Base-by-base conservation (phyloP, 2,329 filamentous ascomycete genomes). In the Exophiala sp. region DNA sequence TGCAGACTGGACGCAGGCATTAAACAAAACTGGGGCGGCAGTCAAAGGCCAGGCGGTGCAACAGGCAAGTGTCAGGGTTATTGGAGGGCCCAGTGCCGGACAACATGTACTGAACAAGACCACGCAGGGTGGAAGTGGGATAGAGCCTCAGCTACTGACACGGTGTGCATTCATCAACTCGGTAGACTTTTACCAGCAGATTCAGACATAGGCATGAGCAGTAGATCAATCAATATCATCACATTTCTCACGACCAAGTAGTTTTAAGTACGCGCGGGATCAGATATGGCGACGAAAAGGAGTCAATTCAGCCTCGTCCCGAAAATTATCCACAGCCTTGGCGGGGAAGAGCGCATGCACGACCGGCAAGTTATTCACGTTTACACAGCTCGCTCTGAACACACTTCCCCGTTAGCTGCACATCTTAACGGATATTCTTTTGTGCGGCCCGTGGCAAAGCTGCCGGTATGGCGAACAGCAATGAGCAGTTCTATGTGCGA, bases 401-500 rank as follows among this genome's bases (percentile, higher is more conserved):
- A 2, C 2, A 29, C 1, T 29, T 29, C 7, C 24, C 4, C 24
- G 4, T 2, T 29, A 29, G 4, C 3, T 29, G 24, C 24, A 29
- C 24, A 5, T 8, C 24, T 29, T 29, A 8, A 29, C 21, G 5
- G 14, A 8, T 7, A 39, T 7, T 21, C 14, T 8, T 41, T 11
- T 21, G 11, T 2, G 11, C 9, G 12, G 12, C 21, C 41, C 8
- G 5, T 24, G 3, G 32, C 32, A 2, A 35, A 12, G 57, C 62
- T 63, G 63, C 76, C 67, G 24, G 5, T 56, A 91, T 87, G 80
- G 77, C 87, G 64, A 77, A 81, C 54, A 74, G 79, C 65, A 87
- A 81, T 71, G 91, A 96, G 66, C 86, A 88, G 6, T 97, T 99
- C 71, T 99, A 99, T 68, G 77, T 99, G 63, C 86, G 94, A 66